Conservation (phyloP, 306 rosid species). For the Mucuna pruriens region DNA sequence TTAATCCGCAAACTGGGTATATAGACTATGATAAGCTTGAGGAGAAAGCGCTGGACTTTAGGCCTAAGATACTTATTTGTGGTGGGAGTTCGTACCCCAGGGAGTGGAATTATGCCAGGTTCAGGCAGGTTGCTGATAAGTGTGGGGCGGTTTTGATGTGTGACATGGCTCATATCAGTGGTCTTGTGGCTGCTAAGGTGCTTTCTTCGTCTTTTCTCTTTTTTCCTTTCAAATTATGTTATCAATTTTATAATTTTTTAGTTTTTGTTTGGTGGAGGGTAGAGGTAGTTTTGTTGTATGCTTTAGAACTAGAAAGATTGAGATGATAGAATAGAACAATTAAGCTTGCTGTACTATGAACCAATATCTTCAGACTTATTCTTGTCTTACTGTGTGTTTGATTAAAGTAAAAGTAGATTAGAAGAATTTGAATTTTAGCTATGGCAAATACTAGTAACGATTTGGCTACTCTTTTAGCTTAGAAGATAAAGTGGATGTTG, state of each 20-base stretch:
- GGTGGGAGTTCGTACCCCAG: conserved; percentile 91
- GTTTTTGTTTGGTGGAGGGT: not conserved
- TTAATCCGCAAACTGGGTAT: conserved; percentile 74
- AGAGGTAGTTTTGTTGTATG: not conserved
- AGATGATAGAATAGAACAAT: not conserved
- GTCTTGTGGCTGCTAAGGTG: conserved; percentile 89
- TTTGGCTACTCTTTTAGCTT: not conserved
- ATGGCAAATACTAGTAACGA: not conserved
- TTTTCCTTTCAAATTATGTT: not conserved
- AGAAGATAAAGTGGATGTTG: not conserved
- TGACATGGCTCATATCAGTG: conserved; percentile 94
- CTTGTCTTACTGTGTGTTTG: not conserved
- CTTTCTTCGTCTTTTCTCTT: conserved; percentile 1
- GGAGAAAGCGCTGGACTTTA: conserved; percentile 77
- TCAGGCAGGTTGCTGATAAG: conserved; percentile 78
- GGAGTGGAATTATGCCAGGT: conserved; percentile 82
- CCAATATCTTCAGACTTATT: not conserved
- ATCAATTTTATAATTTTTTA: no score
- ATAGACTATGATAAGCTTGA: conserved; percentile 85
- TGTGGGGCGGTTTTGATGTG: conserved; percentile 86
- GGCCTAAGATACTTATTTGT: conserved; percentile 85
- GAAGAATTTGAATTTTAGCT: conserved; percentile 4
- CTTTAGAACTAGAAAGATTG: conserved; percentile 10
- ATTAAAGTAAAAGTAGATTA: not conserved
- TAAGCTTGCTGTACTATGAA: not conserved